Conservation (phyloP, 179 eudicot genomes). For the Heliamphora pulchella region DNA sequence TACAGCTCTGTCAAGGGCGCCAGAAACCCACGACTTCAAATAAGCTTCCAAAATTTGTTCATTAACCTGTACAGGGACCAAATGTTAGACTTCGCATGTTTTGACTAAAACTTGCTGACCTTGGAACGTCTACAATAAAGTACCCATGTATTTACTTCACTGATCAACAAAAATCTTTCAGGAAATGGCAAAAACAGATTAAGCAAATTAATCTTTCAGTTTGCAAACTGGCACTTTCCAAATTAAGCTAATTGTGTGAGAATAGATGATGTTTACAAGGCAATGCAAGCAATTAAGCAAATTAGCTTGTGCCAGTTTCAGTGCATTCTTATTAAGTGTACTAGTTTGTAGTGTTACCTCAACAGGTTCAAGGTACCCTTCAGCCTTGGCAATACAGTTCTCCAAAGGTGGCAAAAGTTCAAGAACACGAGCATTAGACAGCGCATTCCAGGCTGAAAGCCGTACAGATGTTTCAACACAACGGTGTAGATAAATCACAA, state of each 20-base stretch:
- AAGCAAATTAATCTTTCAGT: too few species aligned
- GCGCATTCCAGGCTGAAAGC: conserved; percentile 67
- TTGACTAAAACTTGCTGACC: background rate
- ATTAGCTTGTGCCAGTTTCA: background rate
- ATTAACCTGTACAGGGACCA: conserved; percentile 50
- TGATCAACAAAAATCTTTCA: background rate
- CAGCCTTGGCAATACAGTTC: conserved; percentile 44
- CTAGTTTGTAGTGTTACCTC: conserved; percentile 46
- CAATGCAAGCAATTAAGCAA: background rate
- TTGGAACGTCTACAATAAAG: background rate
- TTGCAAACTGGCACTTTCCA: too few species aligned
- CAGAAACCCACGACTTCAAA: conserved; percentile 81
- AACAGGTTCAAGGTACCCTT: conserved; percentile 77
- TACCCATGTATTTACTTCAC: background rate
- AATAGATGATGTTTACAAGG: background rate
- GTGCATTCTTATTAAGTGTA: conserved; percentile 3
- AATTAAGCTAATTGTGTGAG: background rate
- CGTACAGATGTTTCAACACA: conserved; percentile 57
- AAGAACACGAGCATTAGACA: conserved; percentile 67
- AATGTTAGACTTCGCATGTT: background rate
- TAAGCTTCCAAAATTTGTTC: conserved; percentile 69
- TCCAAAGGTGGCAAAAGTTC: conserved; percentile 76
- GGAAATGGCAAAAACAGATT: background rate
- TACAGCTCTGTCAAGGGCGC: conserved; percentile 72
- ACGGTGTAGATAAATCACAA: conserved; percentile 65